These are phyloP conservation scores for Gymnopilus dilepis DNA, from an alignment of 768 basidiomycete species.

Conservation along the genomic window DNA sequence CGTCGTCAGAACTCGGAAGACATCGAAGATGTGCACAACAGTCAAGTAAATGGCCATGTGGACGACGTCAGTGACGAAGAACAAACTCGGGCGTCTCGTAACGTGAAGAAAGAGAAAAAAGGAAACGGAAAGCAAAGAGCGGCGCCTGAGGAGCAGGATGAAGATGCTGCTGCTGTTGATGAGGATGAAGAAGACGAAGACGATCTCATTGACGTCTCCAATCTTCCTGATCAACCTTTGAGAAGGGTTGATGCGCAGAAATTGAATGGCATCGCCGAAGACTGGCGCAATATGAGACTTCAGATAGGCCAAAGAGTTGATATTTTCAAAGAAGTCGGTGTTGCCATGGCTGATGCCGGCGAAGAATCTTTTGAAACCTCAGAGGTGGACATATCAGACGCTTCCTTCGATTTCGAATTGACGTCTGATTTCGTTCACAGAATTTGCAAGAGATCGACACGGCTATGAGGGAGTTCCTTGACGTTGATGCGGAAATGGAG, in stretches of 20 bases:
- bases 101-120: conserved; percentile 40
- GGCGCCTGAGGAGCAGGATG: conserved; percentile 26
- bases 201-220: conserved; percentile 61
- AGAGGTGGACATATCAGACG: conserved; percentile 45
- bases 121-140: conserved; percentile 37
- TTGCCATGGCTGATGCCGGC: conserved; percentile 64
- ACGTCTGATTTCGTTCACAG: conserved; percentile 36
- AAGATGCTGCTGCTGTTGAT: conserved; percentile 26
- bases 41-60: conserved; percentile 34
- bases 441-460: conserved; percentile 63
- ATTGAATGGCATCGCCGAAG: conserved; percentile 60
- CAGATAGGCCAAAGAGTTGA: conserved; percentile 50
- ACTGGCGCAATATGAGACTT: conserved; percentile 65
- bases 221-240: conserved; percentile 72
- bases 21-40: conserved; percentile 58
- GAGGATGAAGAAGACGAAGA: conserved; percentile 50
- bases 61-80: conserved; percentile 56
- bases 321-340: conserved; percentile 49
- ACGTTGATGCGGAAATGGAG: conserved; percentile 65
- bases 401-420: background rate
- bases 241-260: conserved; percentile 54
- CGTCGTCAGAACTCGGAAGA: conserved; percentile 60
- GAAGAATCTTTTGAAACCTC: conserved; percentile 53
- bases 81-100: conserved; percentile 36
- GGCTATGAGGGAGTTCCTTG: conserved; percentile 72